Evolutionary conservation across 2,329 filamentous ascomycete genomes (phyloP), one percentile per base, ranked within the genome.

Genomic region (Clarireedia hainanense): DNA sequence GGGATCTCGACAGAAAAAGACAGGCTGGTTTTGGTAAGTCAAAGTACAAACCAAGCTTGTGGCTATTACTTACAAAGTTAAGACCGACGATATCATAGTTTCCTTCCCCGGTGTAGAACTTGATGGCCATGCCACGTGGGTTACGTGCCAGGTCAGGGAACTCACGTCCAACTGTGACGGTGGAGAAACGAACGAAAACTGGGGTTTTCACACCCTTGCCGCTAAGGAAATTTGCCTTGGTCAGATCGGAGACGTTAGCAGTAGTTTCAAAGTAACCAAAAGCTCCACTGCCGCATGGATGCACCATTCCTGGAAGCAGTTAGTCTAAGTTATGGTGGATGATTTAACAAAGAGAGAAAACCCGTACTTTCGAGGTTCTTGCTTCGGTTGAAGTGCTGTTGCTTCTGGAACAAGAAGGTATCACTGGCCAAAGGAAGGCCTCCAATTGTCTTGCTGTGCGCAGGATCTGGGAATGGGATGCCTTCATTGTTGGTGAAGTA

Each of bases 1-100:
- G 0, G 85, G 83, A 58, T 89, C 85, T 51, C 85, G 75, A 15
- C 88, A 66, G 72, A 89, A 89, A 74, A 89, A 89, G 6, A 88
- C 80, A 0, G 85, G 86, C 0, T 40, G 2, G n/a, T 20, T 20
- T 40, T 3, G 2, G 9, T 49, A 27, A 5, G 20, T 34, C 23
- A 49, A 27, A 37, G 5, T 2, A 15, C 6, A 17, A 7, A 24
- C 4, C 12, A 24, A 15, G 3, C 1, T 7, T 15, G 9, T 49
- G 47, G 17, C 4, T 34, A 24, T 24, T 7, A 14, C 47, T 23
- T 49, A 49, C 47, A 12, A 49, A 49, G 30, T 49, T 49, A 5
- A 49, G 26, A 23, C 47, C 47, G 5, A 49, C 52, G 3, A 43
- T 37, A 14, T 78, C 75, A 34, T 72, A 69, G 56, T 78, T 79